Percentiles rank a stretch among this genome's conserved stretches.
Evolutionary conservation across 805 yeast species (phyloP).

Genomic region (Candida lessepsii): DNA sequence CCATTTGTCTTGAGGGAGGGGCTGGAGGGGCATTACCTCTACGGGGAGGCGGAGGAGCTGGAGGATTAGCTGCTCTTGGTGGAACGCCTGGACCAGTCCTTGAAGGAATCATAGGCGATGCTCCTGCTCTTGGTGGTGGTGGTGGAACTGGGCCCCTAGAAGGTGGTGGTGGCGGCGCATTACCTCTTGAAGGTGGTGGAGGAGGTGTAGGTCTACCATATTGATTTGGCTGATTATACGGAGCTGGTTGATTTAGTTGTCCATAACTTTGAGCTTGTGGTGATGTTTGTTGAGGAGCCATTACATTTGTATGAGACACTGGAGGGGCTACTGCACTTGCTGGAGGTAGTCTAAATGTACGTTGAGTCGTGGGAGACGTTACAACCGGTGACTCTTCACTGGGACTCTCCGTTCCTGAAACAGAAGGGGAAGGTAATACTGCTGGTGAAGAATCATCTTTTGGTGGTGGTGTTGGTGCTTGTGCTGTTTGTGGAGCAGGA

Average conservation of each 20-base stretch:
- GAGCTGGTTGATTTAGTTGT: conserved; percentile 13
- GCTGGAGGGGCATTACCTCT: conserved; percentile 20
- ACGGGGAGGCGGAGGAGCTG: conserved; percentile 16
- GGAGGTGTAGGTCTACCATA: conserved; percentile 21
- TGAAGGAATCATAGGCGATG: conserved; percentile 16
- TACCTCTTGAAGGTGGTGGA: conserved; percentile 22
- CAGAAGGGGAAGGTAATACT: neutral
- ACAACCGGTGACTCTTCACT: conserved; percentile 13
- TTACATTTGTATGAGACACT: conserved; percentile 19
- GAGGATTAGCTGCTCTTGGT: conserved; percentile 12
- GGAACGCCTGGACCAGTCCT: conserved; percentile 15
- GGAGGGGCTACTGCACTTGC: conserved; percentile 30
- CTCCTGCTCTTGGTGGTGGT: conserved; percentile 21
- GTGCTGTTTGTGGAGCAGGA: conserved; percentile 11
- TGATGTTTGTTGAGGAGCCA: conserved; percentile 15
- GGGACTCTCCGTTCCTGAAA: conserved; percentile 11
- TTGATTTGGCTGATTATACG: conserved; percentile 1
- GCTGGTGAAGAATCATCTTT: neutral
- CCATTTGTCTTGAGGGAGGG: conserved; percentile 11
- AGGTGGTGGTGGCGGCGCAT: conserved; percentile 18
- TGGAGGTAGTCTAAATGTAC: conserved; percentile 39
- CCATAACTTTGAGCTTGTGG: conserved; percentile 16
- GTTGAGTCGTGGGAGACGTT: conserved; percentile 11
- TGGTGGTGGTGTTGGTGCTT: conserved; percentile 17
- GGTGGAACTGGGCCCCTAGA: conserved; percentile 14